These are phyloP conservation scores for Boletellus deceptivus DNA, from an alignment of 1,284 basidiomycete genomes.

Conservation along the genomic window DNA sequence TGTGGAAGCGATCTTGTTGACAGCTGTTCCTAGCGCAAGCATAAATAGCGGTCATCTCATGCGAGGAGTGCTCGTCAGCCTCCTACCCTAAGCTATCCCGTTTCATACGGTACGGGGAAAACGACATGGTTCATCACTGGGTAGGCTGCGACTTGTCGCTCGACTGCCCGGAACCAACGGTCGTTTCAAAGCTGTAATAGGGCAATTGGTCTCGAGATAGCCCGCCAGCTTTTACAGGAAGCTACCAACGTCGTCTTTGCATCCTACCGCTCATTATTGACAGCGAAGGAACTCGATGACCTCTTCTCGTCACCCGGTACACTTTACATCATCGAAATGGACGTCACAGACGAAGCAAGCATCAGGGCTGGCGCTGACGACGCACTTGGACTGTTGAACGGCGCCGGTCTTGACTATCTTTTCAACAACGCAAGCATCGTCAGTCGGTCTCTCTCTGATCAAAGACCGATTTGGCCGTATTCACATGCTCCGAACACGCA, in stretches of 20 bases:
- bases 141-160: neutral
- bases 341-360: conserved; percentile 24
- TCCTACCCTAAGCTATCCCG: neutral
- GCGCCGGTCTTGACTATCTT: conserved; percentile 30
- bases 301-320: conserved; percentile 9
- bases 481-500: too few relatives aligned
- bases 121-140: conserved; percentile 11
- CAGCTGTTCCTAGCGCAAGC: too few relatives aligned
- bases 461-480: too few relatives aligned
- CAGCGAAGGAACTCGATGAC: conserved; percentile 16
- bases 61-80: too few relatives aligned
- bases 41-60: too few relatives aligned
- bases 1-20: too few relatives aligned
- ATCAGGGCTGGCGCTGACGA: conserved; percentile 21
- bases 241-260: conserved; percentile 28
- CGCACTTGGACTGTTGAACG: conserved; percentile 20
- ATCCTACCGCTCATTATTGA: conserved; percentile 26
- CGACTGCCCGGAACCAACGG: too few relatives aligned
- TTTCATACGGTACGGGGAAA: neutral
- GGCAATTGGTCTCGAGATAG: conserved; percentile 31
- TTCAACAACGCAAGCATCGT: conserved; percentile 34
- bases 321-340: conserved; percentile 28
- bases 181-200: neutral
- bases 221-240: conserved; percentile 22
- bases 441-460: neutral